Evolutionary conservation across 371 early-diverging fungal genomes (phyloP), one percentile per base, ranked within the genome.

Genomic region (Mortierella sp.): DNA sequence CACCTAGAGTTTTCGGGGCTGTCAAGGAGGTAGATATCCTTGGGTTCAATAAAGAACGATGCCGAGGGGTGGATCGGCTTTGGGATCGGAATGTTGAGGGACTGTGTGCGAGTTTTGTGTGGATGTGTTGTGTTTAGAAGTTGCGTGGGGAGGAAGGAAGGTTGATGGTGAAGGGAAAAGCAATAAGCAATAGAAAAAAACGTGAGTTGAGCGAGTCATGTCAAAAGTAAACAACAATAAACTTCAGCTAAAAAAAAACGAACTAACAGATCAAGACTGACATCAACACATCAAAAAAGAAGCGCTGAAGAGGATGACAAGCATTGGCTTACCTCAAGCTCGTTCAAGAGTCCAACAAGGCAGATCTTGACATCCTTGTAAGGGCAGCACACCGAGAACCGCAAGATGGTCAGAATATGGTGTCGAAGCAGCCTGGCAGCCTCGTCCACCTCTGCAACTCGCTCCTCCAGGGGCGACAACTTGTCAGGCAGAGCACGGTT

Each of bases 311-410:
- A 69, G 24, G 40, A 59, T 74, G 37, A 48, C n/a, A 48, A 37
- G 34, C 19, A 50, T 34, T 24, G 26, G 3, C 46, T 74, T 88
- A 90, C 92, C 87, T 88, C 87, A 21, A 90, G 76, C 28, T 88
- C 86, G 50, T 71, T 87, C 75, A 93, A 76, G 48, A 92, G 83
- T 16, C 83, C 87, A 71, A 82, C 83, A 48, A 91, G 91, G 61
- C 90, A 85, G 53, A 89, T 88, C 73, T 93, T 86, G 43, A 93
- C 93, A 77, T 93, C 93, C 55, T 84, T 81, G 79, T 90, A 93
- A 0, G 93, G 93, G 71, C 93, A 93, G 37, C 89, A 91, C 26
- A 88, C 46, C 10, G 93, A 87, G 24, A 93, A 78, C 43, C 93
- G 87, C 26, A 93, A 77, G 50, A 93, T 90, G 19, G 93, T 91